A percentile compares a stretch with the other conserved stretches of the same genome.
Evolutionary conservation across 257 asterid genomes (phyloP).

Genomic region (Solanum medicagineum): DNA sequence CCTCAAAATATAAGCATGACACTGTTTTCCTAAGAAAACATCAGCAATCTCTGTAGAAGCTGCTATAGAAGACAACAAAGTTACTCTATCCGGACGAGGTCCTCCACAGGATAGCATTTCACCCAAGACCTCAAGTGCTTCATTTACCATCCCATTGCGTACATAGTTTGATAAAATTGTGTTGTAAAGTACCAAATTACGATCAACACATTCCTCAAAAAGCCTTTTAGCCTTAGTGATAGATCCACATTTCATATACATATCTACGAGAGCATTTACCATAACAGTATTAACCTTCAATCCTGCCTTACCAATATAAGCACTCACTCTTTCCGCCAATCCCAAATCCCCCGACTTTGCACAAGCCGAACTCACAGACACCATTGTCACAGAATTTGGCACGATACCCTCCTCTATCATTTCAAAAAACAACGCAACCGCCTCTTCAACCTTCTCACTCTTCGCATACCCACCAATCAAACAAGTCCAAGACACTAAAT

Average conservation of each 20-base stretch:
- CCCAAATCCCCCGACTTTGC: slow-evolving; percentile 30
- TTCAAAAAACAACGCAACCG: slow-evolving; percentile 35
- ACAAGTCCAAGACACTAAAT: slow-evolving; percentile 51
- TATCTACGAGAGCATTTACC: slow-evolving; percentile 43
- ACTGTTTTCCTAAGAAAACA: slow-evolving; percentile 24
- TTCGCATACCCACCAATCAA: slow-evolving; percentile 41
- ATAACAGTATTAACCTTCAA: slow-evolving; percentile 21
- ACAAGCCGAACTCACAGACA: slow-evolving; percentile 33
- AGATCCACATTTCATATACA: slow-evolving; percentile 52
- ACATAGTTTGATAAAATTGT: slow-evolving; percentile 43
- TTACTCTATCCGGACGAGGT: slow-evolving; percentile 37
- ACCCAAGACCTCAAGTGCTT: slow-evolving; percentile 25
- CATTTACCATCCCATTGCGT: slow-evolving; percentile 21
- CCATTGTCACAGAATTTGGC: slow-evolving; percentile 34
- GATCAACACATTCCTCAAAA: slow-evolving; percentile 24
- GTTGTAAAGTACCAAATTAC: slow-evolving; percentile 33
- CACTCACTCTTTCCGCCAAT: slow-evolving; percentile 27
- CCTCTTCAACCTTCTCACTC: slow-evolving; percentile 20
- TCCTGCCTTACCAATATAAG: slow-evolving; percentile 10
- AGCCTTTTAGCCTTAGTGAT: slow-evolving; percentile 25
- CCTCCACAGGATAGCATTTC: slow-evolving; percentile 22
- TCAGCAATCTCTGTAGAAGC: slow-evolving; percentile 32
- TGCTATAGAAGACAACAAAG: slow-evolving; percentile 36
- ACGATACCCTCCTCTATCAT: slow-evolving; percentile 29
- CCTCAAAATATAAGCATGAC: slow-evolving; percentile 41